A percentile compares a stretch with the other conserved stretches of the same genome.
Conservation (phyloP, 345 rosid species). For the Brassica rapa region DNA sequence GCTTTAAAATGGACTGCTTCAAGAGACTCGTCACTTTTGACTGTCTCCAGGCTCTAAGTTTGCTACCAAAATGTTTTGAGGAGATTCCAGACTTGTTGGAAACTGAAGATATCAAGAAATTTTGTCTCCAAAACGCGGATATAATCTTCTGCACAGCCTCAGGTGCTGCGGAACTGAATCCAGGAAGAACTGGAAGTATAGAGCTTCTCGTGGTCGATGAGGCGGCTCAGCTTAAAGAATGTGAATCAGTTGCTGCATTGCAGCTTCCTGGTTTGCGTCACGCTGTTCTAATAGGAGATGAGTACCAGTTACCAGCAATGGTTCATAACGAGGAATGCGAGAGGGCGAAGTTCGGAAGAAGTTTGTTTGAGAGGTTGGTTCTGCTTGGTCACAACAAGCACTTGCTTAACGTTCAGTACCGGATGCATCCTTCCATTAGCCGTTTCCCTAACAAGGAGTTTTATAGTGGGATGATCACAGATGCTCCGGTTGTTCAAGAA, state of each 20-base stretch:
- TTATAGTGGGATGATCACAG: constrained; percentile 43
- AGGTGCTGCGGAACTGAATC: constrained; percentile 35
- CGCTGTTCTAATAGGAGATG: constrained; percentile 53
- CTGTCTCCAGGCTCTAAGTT: neutral
- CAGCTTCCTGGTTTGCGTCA: constrained; percentile 46
- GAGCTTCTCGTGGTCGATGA: constrained; percentile 49
- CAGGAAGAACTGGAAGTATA: neutral
- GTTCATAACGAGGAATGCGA: constrained; percentile 43
- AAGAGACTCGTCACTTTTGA: neutral
- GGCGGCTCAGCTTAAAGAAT: constrained; percentile 59
- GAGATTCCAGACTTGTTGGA: neutral
- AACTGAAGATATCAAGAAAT: neutral
- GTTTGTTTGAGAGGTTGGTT: constrained; percentile 68
- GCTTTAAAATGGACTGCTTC: neutral
- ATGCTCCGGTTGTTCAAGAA: constrained; percentile 42
- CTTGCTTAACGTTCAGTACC: constrained; percentile 53
- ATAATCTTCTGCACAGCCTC: constrained; percentile 50
- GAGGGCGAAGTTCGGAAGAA: constrained; percentile 55
- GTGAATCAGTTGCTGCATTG: constrained; percentile 50
- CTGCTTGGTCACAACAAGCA: constrained; percentile 50
- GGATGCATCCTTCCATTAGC: constrained; percentile 79
- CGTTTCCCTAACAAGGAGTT: constrained; percentile 52
- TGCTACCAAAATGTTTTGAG: neutral
- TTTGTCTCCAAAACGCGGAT: constrained; percentile 40
- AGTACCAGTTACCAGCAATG: constrained; percentile 50